Evolutionary conservation across 1,284 basidiomycete genomes (phyloP).

Genomic region (Ceratobasidium sp.): DNA sequence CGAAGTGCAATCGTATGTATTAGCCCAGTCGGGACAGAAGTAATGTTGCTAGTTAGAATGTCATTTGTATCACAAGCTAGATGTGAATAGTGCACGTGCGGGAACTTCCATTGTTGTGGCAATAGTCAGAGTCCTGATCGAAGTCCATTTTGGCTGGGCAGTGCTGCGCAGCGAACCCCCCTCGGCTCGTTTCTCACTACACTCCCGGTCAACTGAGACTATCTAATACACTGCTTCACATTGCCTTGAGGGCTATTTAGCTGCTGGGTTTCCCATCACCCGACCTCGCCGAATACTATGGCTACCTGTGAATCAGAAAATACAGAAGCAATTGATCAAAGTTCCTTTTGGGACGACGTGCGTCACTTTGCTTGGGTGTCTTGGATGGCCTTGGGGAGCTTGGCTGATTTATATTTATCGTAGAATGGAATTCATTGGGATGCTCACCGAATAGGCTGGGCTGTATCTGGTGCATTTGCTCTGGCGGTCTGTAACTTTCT

Average conservation of each 20-base stretch:
- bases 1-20: conserved; percentile 29
- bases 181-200: too few species aligned
- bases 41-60: not conserved
- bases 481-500: conserved; percentile 64
- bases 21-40: conserved; percentile 14
- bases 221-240: too few species aligned
- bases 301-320: conserved; percentile 69
- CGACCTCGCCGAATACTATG: conserved; percentile 16
- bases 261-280: not conserved
- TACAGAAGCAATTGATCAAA: conserved; percentile 66
- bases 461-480: conserved; percentile 75
- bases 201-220: too few species aligned
- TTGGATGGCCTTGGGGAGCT: not conserved
- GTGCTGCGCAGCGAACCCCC: too few species aligned
- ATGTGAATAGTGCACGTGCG: conserved; percentile 2
- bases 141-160: too few species aligned
- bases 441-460: conserved; percentile 77
- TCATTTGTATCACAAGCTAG: not conserved
- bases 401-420: conserved; percentile 8
- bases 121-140: too few species aligned
- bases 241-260: too few species aligned
- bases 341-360: conserved; percentile 67
- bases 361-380: not conserved
- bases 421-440: conserved; percentile 51
- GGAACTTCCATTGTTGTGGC: too few species aligned